These are phyloP conservation scores for Mucor plumbeus DNA, from an alignment of 371 early-diverging fungal species.

Conservation along the genomic window DNA sequence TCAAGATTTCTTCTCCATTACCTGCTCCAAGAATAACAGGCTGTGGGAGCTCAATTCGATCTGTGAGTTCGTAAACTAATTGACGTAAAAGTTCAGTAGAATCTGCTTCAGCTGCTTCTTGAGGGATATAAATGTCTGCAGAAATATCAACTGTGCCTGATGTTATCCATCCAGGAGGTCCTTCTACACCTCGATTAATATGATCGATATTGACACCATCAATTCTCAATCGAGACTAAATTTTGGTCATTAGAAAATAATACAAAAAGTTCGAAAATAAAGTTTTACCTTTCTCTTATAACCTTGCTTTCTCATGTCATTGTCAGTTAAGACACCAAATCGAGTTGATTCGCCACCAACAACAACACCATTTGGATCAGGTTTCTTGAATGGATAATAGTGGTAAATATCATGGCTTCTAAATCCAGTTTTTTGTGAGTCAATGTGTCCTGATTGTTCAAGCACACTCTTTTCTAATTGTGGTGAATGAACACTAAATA, in stretches of 20 bases:
- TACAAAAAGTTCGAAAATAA: neutral
- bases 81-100: conserved; percentile 64
- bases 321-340: conserved; percentile 54
- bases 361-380: conserved; percentile 53
- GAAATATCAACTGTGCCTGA: conserved; percentile 86
- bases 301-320: conserved; percentile 52
- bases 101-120: conserved; percentile 62
- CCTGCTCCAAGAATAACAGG: conserved; percentile 61
- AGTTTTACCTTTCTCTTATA: conserved; percentile 51
- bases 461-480: conserved; percentile 67
- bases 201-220: conserved; percentile 93
- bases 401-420: conserved; percentile 49
- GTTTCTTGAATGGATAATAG: conserved; percentile 49
- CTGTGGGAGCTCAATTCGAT: conserved; percentile 74
- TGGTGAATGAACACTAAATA: conserved; percentile 90
- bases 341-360: conserved; percentile 49
- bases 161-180: conserved; percentile 95
- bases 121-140: conserved; percentile 75
- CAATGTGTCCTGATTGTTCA: conserved; percentile 53
- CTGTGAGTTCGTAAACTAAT: conserved; percentile 78
- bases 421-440: conserved; percentile 33
- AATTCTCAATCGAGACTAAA: conserved; percentile 82
- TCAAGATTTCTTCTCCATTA: conserved; percentile 45
- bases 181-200: conserved; percentile 83
- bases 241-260: neutral